These are phyloP conservation scores for Ogataea populi-albae DNA, from an alignment of 805 yeast species.

Conservation along the genomic window DNA sequence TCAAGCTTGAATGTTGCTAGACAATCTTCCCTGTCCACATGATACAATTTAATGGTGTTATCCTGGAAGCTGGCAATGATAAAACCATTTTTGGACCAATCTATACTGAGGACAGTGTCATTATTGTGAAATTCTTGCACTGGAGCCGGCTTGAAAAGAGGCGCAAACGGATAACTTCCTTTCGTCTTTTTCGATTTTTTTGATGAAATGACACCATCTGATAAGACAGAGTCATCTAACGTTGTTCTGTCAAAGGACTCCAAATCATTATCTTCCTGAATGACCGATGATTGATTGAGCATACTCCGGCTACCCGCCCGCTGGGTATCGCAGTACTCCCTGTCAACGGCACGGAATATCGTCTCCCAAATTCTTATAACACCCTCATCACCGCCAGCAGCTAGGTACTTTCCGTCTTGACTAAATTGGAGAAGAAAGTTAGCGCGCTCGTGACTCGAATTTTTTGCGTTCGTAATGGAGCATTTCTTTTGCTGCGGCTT, in stretches of 20 bases:
- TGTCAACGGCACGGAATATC: constrained; percentile 65
- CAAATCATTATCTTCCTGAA: constrained; percentile 9
- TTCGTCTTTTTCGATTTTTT: constrained; percentile 15
- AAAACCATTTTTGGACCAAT: constrained; percentile 88
- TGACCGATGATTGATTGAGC: neutral
- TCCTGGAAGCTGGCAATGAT: constrained; percentile 82
- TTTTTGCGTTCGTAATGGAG: constrained; percentile 3
- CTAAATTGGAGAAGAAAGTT: constrained; percentile 76
- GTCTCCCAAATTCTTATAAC: constrained; percentile 75
- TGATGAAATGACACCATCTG: constrained; percentile 4
- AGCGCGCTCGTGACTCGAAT: constrained; percentile 38
- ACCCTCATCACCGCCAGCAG: constrained; percentile 79
- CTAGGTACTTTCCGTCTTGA: constrained; percentile 76
- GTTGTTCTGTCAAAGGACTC: constrained; percentile 13
- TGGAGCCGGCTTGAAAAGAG: constrained; percentile 74
- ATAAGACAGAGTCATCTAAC: constrained; percentile 11
- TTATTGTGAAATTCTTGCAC: constrained; percentile 57
- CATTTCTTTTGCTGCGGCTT: constrained; percentile 5
- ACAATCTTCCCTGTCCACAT: constrained; percentile 62
- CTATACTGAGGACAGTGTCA: constrained; percentile 66
- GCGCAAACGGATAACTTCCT: constrained; percentile 49
- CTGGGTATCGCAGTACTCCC: constrained; percentile 30
- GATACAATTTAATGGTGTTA: constrained; percentile 81
- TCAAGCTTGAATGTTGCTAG: constrained; percentile 64
- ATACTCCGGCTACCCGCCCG: constrained; percentile 1